These are phyloP conservation scores for Daedaleopsis nitida DNA, from an alignment of 768 basidiomycete species.

Conservation along the genomic window DNA sequence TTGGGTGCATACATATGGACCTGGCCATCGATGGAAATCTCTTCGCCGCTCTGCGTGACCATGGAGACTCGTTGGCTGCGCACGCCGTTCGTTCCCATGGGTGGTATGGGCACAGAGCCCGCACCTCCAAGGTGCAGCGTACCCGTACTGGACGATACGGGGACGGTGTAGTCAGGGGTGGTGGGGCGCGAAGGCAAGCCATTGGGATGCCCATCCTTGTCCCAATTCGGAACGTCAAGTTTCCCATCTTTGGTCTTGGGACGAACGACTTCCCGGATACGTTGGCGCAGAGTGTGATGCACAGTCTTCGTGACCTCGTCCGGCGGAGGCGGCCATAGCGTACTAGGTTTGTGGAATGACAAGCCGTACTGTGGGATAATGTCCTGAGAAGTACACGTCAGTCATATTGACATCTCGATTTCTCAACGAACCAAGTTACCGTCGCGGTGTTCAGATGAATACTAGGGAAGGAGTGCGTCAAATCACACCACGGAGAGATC, in stretches of 20 bases:
- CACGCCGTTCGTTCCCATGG: slow-evolving; percentile 29
- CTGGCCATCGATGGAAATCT: slow-evolving; percentile 60
- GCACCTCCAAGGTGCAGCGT: slow-evolving; percentile 54
- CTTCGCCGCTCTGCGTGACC: slow-evolving; percentile 50
- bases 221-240: not conserved
- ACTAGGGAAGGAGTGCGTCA: slow-evolving; percentile 96
- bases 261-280: slow-evolving; percentile 58
- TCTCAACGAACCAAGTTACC: slow-evolving; percentile 41
- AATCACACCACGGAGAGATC: slow-evolving; percentile 90
- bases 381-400: slow-evolving; percentile 50
- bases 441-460: slow-evolving; percentile 83
- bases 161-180: slow-evolving; percentile 18
- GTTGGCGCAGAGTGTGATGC: slow-evolving; percentile 58
- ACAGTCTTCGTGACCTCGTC: slow-evolving; percentile 61
- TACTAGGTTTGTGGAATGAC: slow-evolving; percentile 77
- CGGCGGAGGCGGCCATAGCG: slow-evolving; percentile 76
- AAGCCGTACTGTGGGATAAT: slow-evolving; percentile 77
- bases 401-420: not conserved
- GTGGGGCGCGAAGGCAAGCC: slow-evolving; percentile 2
- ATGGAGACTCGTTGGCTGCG: slow-evolving; percentile 49
- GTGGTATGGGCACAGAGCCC: slow-evolving; percentile 41
- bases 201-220: not conserved
- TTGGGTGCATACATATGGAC: slow-evolving; percentile 89
- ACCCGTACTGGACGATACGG: slow-evolving; percentile 26
- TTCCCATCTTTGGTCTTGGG: slow-evolving; percentile 5